Evolutionary conservation across 2,329 filamentous ascomycete genomes (phyloP).

Genomic region (Helminthosporium solani): DNA sequence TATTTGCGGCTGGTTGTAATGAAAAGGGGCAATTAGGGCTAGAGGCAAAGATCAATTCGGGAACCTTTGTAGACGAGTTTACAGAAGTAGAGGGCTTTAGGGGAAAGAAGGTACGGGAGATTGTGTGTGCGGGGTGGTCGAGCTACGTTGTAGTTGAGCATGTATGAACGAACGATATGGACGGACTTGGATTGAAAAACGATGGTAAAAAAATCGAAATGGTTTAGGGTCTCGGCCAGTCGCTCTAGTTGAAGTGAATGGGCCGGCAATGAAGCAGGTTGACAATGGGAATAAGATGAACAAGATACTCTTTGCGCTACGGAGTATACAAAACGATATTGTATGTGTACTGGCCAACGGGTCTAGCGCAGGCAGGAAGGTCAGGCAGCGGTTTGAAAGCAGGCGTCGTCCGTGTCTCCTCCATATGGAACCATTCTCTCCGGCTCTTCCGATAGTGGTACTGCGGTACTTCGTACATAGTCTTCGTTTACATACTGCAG

Average conservation of each 20-base stretch:
- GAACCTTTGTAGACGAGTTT: constrained; percentile 21
- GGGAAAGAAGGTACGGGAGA: constrained; percentile 17
- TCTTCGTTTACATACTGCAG: no score
- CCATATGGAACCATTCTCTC: no score
- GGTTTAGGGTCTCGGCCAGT: no score
- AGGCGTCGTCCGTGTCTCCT: no score
- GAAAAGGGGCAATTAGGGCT: constrained; percentile 28
- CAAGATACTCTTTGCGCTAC: constrained; percentile 12
- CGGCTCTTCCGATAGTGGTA: no score
- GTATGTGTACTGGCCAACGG: no score
- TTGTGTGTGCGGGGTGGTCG: constrained; percentile 30
- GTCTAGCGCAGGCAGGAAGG: constrained; percentile 14
- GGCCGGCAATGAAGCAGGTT: constrained; percentile 24
- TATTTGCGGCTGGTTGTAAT: constrained; percentile 31
- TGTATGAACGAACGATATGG: constrained; percentile 3
- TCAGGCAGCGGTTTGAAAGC: no score
- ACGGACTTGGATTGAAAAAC: constrained; percentile 23
- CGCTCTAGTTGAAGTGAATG: constrained; percentile 22
- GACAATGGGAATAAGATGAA: constrained; percentile 11
- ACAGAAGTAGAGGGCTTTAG: constrained; percentile 20
- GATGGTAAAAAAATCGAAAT: no score
- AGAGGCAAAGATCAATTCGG: constrained; percentile 6
- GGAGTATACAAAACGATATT: no score
- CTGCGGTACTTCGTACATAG: no score
- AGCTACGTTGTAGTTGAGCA: constrained; percentile 18